A percentile compares a stretch with the other conserved stretches of the same genome.
These are phyloP conservation scores for Isochrysis galbana DNA, from an alignment of 78 protist genomes.

Conservation along the genomic window DNA sequence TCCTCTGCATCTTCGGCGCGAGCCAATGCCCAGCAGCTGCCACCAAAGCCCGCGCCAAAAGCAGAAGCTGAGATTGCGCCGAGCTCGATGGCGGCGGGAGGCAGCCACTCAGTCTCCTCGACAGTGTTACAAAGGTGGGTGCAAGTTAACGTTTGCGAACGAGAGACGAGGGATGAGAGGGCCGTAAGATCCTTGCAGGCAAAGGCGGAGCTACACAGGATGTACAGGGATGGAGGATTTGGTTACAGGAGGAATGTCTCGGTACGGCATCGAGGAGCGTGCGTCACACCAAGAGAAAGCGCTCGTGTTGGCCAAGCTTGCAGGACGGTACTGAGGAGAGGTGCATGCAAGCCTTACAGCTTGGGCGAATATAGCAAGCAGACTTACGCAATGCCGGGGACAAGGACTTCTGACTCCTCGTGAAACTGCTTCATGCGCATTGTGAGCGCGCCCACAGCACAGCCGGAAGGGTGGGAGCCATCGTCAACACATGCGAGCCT, in stretches of 20 bases:
- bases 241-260: no score
- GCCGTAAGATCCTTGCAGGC: background rate
- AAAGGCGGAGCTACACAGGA: background rate
- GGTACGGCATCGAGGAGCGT: background rate
- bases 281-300: background rate
- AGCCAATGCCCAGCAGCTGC: constrained; percentile 35
- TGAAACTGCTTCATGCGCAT: background rate
- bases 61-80: constrained; percentile 31
- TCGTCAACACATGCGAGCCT: background rate
- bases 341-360: no score
- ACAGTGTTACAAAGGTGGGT: background rate
- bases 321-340: no score
- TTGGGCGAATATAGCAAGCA: no score
- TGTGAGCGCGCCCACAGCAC: background rate
- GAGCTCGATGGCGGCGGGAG: background rate
- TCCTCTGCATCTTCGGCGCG: background rate
- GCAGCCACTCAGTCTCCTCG: background rate
- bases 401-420: background rate
- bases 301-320: background rate
- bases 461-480: background rate
- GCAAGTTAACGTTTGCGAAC: background rate
- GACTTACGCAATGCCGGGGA: background rate
- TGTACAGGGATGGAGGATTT: background rate
- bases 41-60: constrained; percentile 45
- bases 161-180: background rate